A percentile compares a stretch with the other conserved stretches of the same genome.
phyloP scores from a whole-genome alignment of 306 rosid genomes.

The Trifolium dubium region DNA sequence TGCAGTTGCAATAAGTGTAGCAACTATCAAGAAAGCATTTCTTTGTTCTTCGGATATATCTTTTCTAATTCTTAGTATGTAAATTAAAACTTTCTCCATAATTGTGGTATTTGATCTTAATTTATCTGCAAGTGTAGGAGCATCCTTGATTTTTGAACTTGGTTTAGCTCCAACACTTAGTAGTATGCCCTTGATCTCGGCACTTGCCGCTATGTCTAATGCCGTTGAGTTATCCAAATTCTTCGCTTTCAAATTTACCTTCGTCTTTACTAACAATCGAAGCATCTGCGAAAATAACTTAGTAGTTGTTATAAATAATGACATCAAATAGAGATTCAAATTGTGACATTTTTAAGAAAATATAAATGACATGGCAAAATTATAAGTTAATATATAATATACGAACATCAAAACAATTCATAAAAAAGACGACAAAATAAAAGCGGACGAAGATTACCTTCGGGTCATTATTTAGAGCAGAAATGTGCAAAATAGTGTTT shows the following conservation, averaged over 20 bases:
- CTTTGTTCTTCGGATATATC: constrained; percentile 9
- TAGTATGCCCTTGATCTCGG: constrained; percentile 22
- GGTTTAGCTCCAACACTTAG: constrained; percentile 4
- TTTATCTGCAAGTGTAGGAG: neutral
- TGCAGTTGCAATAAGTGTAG: constrained; percentile 31
- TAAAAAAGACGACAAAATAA: too few relatives aligned
- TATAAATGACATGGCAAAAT: too few relatives aligned
- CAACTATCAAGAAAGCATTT: constrained; percentile 15
- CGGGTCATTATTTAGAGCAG: neutral
- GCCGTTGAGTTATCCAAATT: constrained; percentile 41
- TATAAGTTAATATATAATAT: too few relatives aligned
- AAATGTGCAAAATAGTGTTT: constrained; percentile 16
- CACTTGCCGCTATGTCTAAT: constrained; percentile 24
- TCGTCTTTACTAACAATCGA: constrained; percentile 17
- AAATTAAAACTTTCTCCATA: neutral
- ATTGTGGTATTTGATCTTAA: neutral
- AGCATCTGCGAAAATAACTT: constrained; percentile 1
- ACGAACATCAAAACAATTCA: neutral
- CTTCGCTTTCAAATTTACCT: constrained; percentile 31
- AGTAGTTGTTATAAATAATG: too few relatives aligned
- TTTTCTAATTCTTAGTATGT: constrained; percentile 1
- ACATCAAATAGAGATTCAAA: too few relatives aligned
- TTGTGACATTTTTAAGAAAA: too few relatives aligned
- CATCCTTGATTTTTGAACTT: neutral
- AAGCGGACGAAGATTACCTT: neutral